phyloP scores from a whole-genome alignment of 345 rosid genomes.

The Populus alba region DNA sequence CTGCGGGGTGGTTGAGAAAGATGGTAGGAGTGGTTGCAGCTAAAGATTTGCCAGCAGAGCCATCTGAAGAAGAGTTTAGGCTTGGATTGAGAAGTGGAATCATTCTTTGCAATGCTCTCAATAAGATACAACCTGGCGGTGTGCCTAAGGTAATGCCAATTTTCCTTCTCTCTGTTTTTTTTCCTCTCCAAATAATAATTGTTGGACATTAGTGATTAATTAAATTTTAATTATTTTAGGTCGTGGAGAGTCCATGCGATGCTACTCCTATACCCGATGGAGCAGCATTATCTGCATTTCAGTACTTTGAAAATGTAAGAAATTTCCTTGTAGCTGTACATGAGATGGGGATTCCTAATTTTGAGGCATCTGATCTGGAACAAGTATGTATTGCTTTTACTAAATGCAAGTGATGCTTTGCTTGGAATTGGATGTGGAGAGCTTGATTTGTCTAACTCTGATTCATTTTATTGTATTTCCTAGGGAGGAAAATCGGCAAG shows the following conservation, averaged over 20 bases:
- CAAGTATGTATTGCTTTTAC: slow-evolving; percentile 44
- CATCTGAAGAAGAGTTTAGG: slow-evolving; percentile 78
- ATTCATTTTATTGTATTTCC: slow-evolving; percentile 6
- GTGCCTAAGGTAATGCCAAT: slow-evolving; percentile 58
- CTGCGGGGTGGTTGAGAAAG: slow-evolving; percentile 80
- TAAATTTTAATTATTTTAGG: slow-evolving; percentile 32
- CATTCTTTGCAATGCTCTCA: slow-evolving; percentile 73
- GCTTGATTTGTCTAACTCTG: slow-evolving; percentile 3
- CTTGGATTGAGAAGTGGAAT: slow-evolving; percentile 86
- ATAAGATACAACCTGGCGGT: slow-evolving; percentile 75
- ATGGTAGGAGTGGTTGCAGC: slow-evolving; percentile 75
- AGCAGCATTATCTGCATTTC: slow-evolving; percentile 82
- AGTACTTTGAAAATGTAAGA: slow-evolving; percentile 86
- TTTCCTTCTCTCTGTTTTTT: neutral
- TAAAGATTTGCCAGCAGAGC: slow-evolving; percentile 81
- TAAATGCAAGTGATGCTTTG: neutral
- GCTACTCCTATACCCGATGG: slow-evolving; percentile 71
- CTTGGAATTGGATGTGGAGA: neutral
- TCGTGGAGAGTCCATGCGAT: slow-evolving; percentile 78
- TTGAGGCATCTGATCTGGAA: slow-evolving; percentile 92
- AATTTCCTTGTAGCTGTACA: slow-evolving; percentile 78
- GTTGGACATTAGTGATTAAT: neutral
- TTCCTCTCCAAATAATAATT: neutral
- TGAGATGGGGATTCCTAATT: slow-evolving; percentile 66
- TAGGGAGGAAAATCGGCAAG: slow-evolving; percentile 85